phyloP scores from a whole-genome alignment of 139 green algal species.

The Tetraselmis chui region DNA sequence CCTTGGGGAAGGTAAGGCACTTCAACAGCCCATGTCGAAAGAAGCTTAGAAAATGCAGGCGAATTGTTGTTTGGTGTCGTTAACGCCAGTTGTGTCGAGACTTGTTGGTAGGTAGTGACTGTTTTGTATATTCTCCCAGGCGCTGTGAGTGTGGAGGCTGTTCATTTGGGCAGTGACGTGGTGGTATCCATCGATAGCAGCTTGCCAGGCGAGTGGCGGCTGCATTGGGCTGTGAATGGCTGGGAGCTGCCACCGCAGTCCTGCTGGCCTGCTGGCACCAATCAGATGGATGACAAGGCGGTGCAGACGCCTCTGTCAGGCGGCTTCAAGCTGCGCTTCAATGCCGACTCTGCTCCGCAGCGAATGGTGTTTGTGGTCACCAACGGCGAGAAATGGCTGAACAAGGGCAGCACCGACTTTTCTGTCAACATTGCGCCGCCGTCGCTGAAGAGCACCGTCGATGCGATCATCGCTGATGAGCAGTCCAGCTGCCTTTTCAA shows the following conservation, averaged over 20 bases:
- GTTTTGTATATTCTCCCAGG: no score
- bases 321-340: constrained; percentile 27
- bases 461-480: constrained; percentile 47
- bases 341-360: constrained; percentile 36
- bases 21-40: no score
- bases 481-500: constrained; percentile 64
- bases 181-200: neutral
- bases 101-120: no score
- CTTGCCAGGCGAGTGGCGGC: constrained; percentile 8
- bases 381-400: constrained; percentile 54
- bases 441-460: constrained; percentile 27
- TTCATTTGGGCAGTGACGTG: neutral
- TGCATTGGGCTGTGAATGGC: constrained; percentile 76
- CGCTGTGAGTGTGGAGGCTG: neutral
- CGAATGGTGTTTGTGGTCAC: constrained; percentile 62
- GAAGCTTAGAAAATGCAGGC: no score
- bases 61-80: no score
- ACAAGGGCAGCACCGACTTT: constrained; percentile 51
- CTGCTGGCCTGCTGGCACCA: constrained; percentile 22
- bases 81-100: no score
- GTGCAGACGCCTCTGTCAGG: constrained; percentile 50
- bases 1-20: neutral
- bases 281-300: constrained; percentile 41
- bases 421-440: constrained; percentile 50
- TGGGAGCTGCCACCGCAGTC: constrained; percentile 46